A percentile compares a stretch with the other conserved stretches of the same genome.
Conservation (phyloP, 768 basidiomycete genomes). For the Leccinum incarnatum region DNA sequence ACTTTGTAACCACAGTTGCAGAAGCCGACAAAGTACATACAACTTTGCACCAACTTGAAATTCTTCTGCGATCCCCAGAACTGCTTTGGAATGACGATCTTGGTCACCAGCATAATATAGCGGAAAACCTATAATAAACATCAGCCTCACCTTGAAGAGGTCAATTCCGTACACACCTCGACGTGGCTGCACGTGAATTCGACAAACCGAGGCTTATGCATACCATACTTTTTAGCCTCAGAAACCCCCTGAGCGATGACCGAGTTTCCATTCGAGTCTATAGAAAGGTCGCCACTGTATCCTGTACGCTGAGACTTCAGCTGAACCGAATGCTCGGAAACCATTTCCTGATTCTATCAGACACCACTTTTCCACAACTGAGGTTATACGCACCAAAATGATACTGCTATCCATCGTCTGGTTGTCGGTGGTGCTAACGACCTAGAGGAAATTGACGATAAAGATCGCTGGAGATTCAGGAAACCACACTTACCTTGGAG, state of each 20-base stretch:
- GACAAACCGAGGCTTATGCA: constrained; percentile 69
- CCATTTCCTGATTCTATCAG: constrained; percentile 54
- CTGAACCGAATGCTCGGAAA: constrained; percentile 65
- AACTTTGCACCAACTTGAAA: constrained; percentile 49
- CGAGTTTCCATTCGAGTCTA: constrained; percentile 51
- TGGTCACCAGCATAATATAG: constrained; percentile 62
- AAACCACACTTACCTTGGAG: constrained; percentile 56
- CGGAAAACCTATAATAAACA: constrained; percentile 55
- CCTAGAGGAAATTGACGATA: constrained; percentile 27
- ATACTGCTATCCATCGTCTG: constrained; percentile 54
- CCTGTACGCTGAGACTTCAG: constrained; percentile 51
- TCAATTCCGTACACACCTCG: constrained; percentile 47
- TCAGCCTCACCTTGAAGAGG: not conserved
- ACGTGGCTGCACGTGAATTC: constrained; percentile 67
- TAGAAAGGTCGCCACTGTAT: constrained; percentile 39
- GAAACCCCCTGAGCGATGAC: constrained; percentile 45
- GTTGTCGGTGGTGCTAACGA: constrained; percentile 37
- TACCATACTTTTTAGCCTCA: constrained; percentile 44
- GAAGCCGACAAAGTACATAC: constrained; percentile 39
- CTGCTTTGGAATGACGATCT: constrained; percentile 64
- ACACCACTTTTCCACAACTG: not conserved
- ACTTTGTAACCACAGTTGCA: not conserved
- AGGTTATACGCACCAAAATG: constrained; percentile 50
- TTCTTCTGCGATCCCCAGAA: constrained; percentile 81
- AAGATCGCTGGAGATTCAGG: not conserved